Base-by-base conservation (phyloP, 768 basidiomycete species). In the Mycena latifolia region DNA sequence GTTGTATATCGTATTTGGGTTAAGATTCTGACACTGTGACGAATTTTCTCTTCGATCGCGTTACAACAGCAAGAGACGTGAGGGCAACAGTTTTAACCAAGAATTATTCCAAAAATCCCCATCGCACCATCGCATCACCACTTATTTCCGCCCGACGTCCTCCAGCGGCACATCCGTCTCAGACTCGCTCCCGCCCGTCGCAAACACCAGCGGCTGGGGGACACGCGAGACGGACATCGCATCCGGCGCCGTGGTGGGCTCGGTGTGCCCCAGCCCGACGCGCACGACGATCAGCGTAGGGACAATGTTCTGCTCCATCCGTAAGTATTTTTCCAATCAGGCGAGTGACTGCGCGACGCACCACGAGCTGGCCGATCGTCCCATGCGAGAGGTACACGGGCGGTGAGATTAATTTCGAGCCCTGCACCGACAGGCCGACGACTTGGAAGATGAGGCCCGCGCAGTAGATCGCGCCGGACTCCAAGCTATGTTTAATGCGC, bases 381-480 rank as follows among this genome's bases (percentile, higher is more conserved):
- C 65, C 65, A 12, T 66, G 65, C 11, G 65, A 58, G 24, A 66
- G 29, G 29, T 66, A 66, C 1, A 61, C 65, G 1, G 46, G 24
- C 0, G 25, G 47, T n/a, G 33, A 10, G 6, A 39, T 15, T 12
- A 10, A 3, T 7, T 15, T 9, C 9, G 47, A 55, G n/a, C 29
- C 14, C 20, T 66, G 65, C 4, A 66, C 20, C 3, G 59, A 41
- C 1, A 66, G 48, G 5, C 47, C 53, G 18, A 61, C 39, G 37
- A 66, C 54, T 20, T 66, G 59, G 33, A 66, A 58, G 18, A 66
- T 20, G 17, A 66, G 45, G 14, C 65, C 65, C 25, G 25, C 28
- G 31, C 65, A 66, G 41, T 66, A 66, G 9, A 66, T 61, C 11
- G 55, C 65, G 35, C 65, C 65, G n/a, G 65, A 66, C 20, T 66